Evolutionary conservation across 1,139 yeast genomes (phyloP), one percentile per base, ranked within the genome.

Genomic region (Pneumocystis murina): DNA sequence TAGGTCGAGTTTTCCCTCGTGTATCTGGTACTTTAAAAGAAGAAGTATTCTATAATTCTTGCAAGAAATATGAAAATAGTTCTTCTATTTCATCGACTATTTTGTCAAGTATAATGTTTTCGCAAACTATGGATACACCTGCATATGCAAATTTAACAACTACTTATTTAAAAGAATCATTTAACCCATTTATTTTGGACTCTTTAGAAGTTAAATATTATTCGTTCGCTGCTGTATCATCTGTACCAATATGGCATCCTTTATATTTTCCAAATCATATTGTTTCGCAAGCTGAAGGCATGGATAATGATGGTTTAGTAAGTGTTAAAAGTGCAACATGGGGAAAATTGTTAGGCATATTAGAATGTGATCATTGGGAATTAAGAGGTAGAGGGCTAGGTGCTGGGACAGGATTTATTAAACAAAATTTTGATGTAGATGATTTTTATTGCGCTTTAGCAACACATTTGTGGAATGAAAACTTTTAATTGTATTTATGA

Each of bases 361-460:
- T 90, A 59, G 83, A 83, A 59, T 90, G 87, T 3, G 96, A 90
- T 72, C 97, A 90, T 73, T 76, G 88, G 68, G 96, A 90, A 72
- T 77, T 89, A 30, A 54, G 66, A 16, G 66, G 66, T 3, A 48
- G 55, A 48, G 28, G 55, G 28, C 3, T 48, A 48, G 55, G 55
- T 48, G 55, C 28, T 24, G 33, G 33, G 12, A 24, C 55, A 10
- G 55, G 33, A 48, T 48, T 48, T 48, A 48, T 28, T 24, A 48
- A 48, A 48, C 55, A 30, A 48, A 48, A 48, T 48, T 48, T 48
- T 48, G 55, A 48, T 24, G 55, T 48, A 24, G 30, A 48, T 48
- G 55, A 48, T 48, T 48, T 48, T 48, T 48, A 48, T 48, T 48
- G 55, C 10, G 33, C 33, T 48, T 24, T 48, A 24, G 55, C 55